Base-by-base conservation (phyloP, 768 basidiomycete species). In the Xanthoconium purpureum region DNA sequence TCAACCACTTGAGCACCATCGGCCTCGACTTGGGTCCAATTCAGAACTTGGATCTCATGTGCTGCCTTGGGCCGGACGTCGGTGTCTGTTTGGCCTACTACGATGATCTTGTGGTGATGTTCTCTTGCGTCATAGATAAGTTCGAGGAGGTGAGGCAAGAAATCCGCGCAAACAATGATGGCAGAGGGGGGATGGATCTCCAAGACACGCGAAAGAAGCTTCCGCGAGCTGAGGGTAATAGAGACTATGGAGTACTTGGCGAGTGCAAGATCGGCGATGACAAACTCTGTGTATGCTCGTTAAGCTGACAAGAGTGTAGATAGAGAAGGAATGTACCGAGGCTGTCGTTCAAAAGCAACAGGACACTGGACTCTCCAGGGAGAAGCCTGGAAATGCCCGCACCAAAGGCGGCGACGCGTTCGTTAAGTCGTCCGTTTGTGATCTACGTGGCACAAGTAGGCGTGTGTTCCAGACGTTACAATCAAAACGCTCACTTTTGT, bases 241-340 rank as follows among this genome's bases (percentile, higher is more conserved):
- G 89, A 88, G 3, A 80, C 77, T 53, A 90, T 83, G 11, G 84
- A 85, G 59, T 84, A 80, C 7, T 83, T 81, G 2, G 87, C 84
- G 42, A 94, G 78, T 2, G 91, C 91, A 29, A 94, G 78, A 73
- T 94, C 91, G 30, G 83, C 77, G 45, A 94, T 81, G 64, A 93
- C 64, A 68, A 89, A 94, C 73, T 89, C 91, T 90, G 64, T 32
- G 45, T 28, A 29, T 32, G 20, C 39, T 55, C 37, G 45, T 35
- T 24, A 24, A 57, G 56, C 6, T 7, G 24, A 54, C 14, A 32
- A 38, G 11, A 20, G 44, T 3, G 28, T 35, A 11, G n/a, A 45
- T 24, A 43, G 42, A 54, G 48, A 30, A 46, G 1, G 20, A 48
- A 48, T 79, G 13, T 60, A 89, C 91, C 91, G 45, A 94, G 75